Evolutionary conservation across 2,329 filamentous ascomycete species (phyloP), one percentile per base, ranked within the genome.

Genomic region (Polytolypa hystricis): DNA sequence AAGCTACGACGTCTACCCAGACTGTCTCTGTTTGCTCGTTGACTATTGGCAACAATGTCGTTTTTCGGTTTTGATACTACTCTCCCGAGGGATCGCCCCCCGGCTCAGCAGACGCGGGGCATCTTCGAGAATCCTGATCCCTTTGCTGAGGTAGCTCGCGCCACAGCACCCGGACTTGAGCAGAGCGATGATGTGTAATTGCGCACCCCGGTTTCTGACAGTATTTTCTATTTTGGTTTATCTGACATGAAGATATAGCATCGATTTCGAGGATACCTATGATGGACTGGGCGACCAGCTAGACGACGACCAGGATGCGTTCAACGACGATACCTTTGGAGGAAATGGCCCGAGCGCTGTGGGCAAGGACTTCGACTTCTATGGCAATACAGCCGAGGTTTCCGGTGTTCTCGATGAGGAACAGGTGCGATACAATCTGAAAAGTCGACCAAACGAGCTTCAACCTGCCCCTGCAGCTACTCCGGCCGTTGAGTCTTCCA

Each of bases 351-450:
- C 57, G 12, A 47, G 57, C 25, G 60, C 68, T 19, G 75, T 91
- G 41, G 87, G 87, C 54, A 93, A 84, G 57, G 89, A 98, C 60
- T 96, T 96, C 52, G 91, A 98, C 60, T 98, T 96, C 63, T 93
- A 93, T 47, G 87, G 87, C 27, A 79, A 84, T 53, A 98, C 91
- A 5, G 87, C 87, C 40, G 78, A 87, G 60, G 83, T 94, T 27
- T 73, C 86, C 14, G 73, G 79, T 62, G 86, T 81, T 23, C 82
- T 98, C 49, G 82, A 85, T 46, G 86, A 96, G 60, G 91, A 96
- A 63, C 84, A 94, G 55, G 69, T 86, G 52, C 79, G 86, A 39
- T 95, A 80, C 61, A 76, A 74, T 49, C 79, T 86, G 36, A 79
- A 89, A 46, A 73, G 81, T 46, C 79, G 37, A 9, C 29, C 7